Evolutionary conservation across 108 stramenopile species (phyloP), one percentile per base, ranked within the genome.

Genomic region (Cyclotella cryptica): DNA sequence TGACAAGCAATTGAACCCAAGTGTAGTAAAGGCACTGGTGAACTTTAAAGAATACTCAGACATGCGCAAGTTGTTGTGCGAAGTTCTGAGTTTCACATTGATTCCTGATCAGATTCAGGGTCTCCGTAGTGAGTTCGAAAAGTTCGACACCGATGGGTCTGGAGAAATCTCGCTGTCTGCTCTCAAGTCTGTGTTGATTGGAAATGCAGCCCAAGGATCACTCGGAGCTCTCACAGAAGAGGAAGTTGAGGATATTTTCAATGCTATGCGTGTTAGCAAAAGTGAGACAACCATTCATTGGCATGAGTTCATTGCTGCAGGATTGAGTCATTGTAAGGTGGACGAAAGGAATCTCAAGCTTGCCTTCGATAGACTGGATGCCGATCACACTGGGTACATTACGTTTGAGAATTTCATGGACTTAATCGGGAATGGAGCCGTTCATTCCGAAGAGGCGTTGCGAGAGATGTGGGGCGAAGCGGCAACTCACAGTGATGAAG

Each of bases 271-370:
- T 14, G 72, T 90, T 0, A 63, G 83, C 27, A 88, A 88, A 59
- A 79, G 65, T 26, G 86, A 89, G 66, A 71, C 84, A 42, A 90
- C 85, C 19, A 92, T 95, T 82, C 88, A 87, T 22, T 95, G 90
- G 89, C 94, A 93, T 68, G 91, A 95, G 55, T 95, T 95, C 59
- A 90, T 95, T 35, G 89, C 94, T 9, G 92, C 91, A 62, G 90
- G 90, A n/a, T 79, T 95, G 14, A 89, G 88, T 21, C 90, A 92
- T 73, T 89, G 89, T 51, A 77, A 89, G 55, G 80, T 89, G 39
- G 94, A 95, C 65, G 92, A 95, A 43, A 83, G 94, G 12, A 95
- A 95, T 59, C 78, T 95, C 19, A 77, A 54, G 59, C 76, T 95
- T 39, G 94, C 94, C 0, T 95, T 95, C 80, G 89, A 93, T 78